These are phyloP conservation scores for Galerina sulciceps DNA, from an alignment of 768 basidiomycete genomes.

Conservation along the genomic window DNA sequence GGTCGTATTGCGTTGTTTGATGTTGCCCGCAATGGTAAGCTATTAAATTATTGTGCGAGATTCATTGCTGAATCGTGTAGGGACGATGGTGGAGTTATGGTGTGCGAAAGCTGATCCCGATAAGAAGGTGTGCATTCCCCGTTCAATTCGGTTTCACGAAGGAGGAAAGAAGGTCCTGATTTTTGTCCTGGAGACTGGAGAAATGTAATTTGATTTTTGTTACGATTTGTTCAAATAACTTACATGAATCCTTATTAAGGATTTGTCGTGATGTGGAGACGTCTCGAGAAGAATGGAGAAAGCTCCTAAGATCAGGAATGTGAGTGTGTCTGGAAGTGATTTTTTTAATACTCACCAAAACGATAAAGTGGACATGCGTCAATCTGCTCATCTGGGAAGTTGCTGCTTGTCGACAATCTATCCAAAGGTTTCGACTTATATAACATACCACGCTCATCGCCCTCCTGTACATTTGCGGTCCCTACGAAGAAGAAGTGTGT, in stretches of 20 bases:
- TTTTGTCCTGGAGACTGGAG: constrained; percentile 11
- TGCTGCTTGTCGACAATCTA: constrained; percentile 15
- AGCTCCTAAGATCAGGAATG: constrained; percentile 14
- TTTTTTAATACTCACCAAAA: neutral
- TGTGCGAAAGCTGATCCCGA: too few species aligned
- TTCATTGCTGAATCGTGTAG: neutral
- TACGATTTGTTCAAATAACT: neutral
- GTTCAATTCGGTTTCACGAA: constrained; percentile 6
- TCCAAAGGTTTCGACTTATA: constrained; percentile 13
- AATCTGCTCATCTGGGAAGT: neutral
- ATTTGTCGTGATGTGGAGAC: constrained; percentile 8
- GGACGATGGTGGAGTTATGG: constrained; percentile 6
- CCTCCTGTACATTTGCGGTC: constrained; percentile 1
- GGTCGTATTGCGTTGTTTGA: constrained; percentile 3
- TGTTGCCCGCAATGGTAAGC: constrained; percentile 7
- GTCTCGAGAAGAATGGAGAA: constrained; percentile 12
- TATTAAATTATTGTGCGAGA: neutral
- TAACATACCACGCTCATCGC: constrained; percentile 6
- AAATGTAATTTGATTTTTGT: too few species aligned
- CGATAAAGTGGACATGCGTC: constrained; percentile 1
- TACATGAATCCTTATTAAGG: neutral
- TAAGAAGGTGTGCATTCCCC: constrained; percentile 5
- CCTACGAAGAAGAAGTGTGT: constrained; percentile 3
- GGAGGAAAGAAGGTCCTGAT: constrained; percentile 3
- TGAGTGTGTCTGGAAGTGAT: neutral